Percentiles rank a stretch among this genome's conserved stretches.
phyloP scores from a whole-genome alignment of 2,329 filamentous ascomycete species.

The Tothia fuscella region DNA sequence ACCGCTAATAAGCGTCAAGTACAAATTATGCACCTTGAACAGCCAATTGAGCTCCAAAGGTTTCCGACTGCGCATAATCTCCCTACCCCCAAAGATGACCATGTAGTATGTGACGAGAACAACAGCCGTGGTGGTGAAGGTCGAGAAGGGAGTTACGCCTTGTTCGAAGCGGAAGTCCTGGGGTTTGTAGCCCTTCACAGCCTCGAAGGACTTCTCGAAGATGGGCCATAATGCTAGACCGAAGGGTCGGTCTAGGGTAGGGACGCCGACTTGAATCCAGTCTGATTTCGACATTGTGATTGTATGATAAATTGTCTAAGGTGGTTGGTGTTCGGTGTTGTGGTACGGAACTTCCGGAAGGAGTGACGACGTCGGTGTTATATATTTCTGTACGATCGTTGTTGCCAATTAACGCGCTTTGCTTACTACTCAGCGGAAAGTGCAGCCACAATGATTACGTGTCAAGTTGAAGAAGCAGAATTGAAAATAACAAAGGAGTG shows the following conservation, averaged over 20 bases:
- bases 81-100: constrained; percentile 84
- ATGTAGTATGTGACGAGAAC: constrained; percentile 83
- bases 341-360: too few relatives aligned
- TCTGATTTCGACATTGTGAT: constrained; percentile 1
- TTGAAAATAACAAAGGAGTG: too few relatives aligned
- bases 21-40: constrained; percentile 95
- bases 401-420: too few relatives aligned
- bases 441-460: too few relatives aligned
- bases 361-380: too few relatives aligned
- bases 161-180: constrained; percentile 76
- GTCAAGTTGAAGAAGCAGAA: too few relatives aligned
- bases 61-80: constrained; percentile 78
- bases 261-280: constrained; percentile 34
- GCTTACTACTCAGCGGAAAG: too few relatives aligned
- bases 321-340: too few relatives aligned
- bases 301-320: too few relatives aligned
- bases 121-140: constrained; percentile 67
- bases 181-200: constrained; percentile 66
- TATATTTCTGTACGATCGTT: too few relatives aligned
- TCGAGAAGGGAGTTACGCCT: constrained; percentile 80
- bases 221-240: constrained; percentile 87
- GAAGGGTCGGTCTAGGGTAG: constrained; percentile 83
- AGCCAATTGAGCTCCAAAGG: constrained; percentile 77
- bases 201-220: constrained; percentile 77
- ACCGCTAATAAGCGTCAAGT: constrained; percentile 76